A percentile compares a stretch with the other conserved stretches of the same genome.
Conservation (phyloP, 768 basidiomycete species). For the Tephrocybe sp. region DNA sequence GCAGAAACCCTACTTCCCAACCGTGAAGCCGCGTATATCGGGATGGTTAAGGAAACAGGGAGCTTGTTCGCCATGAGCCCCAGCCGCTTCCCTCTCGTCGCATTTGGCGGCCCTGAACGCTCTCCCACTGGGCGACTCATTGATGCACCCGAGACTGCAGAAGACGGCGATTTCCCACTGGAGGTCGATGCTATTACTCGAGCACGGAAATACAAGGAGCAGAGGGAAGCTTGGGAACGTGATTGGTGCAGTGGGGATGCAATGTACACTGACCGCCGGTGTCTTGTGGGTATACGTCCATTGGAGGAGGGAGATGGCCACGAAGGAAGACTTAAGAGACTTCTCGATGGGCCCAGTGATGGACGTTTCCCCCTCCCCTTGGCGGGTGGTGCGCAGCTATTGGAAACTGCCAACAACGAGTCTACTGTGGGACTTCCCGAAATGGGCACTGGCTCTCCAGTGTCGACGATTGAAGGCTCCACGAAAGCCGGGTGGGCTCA, state of each 20-base stretch:
- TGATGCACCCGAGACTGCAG: conserved; percentile 21
- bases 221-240: conserved; percentile 13
- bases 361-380: conserved; percentile 13
- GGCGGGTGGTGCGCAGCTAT: conserved; percentile 10
- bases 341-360: conserved; percentile 60
- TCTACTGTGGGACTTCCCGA: neutral
- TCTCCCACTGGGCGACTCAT: conserved; percentile 19
- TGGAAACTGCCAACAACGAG: conserved; percentile 8
- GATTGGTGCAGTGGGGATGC: conserved; percentile 12
- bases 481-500: conserved; percentile 14
- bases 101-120: conserved; percentile 47
- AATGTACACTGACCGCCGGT: conserved; percentile 43
- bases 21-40: conserved; percentile 75
- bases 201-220: conserved; percentile 35
- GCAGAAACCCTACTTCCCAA: conserved; percentile 42
- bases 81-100: conserved; percentile 77
- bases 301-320: conserved; percentile 53
- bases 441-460: neutral
- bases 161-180: conserved; percentile 32
- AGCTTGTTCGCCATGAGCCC: conserved; percentile 89
- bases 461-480: neutral
- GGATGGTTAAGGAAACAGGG: conserved; percentile 66
- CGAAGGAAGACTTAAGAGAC: conserved; percentile 43
- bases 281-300: conserved; percentile 60
- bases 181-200: conserved; percentile 46